A percentile compares a stretch with the other conserved stretches of the same genome.
phyloP scores from a whole-genome alignment of 164 flowering plant genomes.

The Vitis amurensis region DNA sequence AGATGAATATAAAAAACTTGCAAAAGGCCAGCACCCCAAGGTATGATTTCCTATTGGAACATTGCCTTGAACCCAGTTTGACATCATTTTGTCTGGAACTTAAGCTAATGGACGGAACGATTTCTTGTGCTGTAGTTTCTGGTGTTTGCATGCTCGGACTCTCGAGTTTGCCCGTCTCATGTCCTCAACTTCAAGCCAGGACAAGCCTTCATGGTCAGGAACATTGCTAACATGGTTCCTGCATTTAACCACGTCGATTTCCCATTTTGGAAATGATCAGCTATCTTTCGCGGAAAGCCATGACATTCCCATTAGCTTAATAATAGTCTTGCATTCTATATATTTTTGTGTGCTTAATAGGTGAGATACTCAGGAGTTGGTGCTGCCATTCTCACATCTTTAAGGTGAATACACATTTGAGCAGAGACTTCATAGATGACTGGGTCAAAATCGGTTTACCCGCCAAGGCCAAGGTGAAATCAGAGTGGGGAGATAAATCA shows the following conservation, averaged over 20 bases:
- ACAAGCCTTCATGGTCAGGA: constrained; percentile 51
- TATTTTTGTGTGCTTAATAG: constrained; percentile 24
- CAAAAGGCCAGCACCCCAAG: constrained; percentile 19
- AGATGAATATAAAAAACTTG: constrained; percentile 7
- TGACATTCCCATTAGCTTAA: too few relatives aligned
- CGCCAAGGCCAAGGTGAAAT: constrained; percentile 26
- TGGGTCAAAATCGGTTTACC: constrained; percentile 29
- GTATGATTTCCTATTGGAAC: not conserved
- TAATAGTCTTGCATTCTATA: not conserved
- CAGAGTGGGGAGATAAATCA: not conserved
- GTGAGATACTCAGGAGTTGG: constrained; percentile 56
- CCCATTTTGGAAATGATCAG: not conserved
- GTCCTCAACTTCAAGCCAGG: constrained; percentile 51
- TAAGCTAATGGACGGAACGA: not conserved
- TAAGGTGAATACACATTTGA: constrained; percentile 25
- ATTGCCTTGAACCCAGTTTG: not conserved
- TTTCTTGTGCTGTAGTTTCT: constrained; percentile 30
- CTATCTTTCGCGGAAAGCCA: too few relatives aligned
- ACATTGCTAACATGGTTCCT: constrained; percentile 61
- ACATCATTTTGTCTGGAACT: too few relatives aligned
- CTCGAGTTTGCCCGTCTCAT: constrained; percentile 55
- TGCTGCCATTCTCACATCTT: constrained; percentile 57
- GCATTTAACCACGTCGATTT: constrained; percentile 37
- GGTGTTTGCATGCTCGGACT: constrained; percentile 62
- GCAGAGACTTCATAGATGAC: constrained; percentile 32